These are phyloP conservation scores for Apiospora rasikravindrae DNA, from an alignment of 2,329 filamentous ascomycete genomes.

Conservation along the genomic window DNA sequence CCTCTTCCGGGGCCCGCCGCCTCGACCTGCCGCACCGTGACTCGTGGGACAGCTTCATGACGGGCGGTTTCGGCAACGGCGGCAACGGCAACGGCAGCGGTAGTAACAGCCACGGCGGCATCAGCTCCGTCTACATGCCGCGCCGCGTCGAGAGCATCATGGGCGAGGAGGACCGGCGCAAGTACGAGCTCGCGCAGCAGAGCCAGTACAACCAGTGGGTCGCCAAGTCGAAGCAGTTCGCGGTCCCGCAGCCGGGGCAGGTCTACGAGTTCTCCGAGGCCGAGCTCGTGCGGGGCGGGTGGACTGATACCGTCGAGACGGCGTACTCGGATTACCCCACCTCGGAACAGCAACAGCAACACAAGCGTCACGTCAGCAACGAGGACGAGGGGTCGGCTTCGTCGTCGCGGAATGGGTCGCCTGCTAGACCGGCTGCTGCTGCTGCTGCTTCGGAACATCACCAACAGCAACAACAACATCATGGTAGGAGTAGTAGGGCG, in stretches of 20 bases:
- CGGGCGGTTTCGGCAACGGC: slow-evolving; percentile 53
- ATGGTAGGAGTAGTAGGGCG: slow-evolving; percentile 25
- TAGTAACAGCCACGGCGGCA: slow-evolving; percentile 30
- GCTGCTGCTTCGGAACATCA: slow-evolving; percentile 5
- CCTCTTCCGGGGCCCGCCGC: slow-evolving; percentile 44
- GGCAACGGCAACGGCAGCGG: neutral
- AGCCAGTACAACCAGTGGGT: slow-evolving; percentile 48
- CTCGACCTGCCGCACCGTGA: slow-evolving; percentile 59
- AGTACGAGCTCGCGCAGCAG: slow-evolving; percentile 73
- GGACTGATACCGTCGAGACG: slow-evolving; percentile 46
- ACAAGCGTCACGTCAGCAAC: slow-evolving; percentile 30
- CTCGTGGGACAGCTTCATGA: slow-evolving; percentile 71
- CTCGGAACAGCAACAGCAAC: slow-evolving; percentile 17
- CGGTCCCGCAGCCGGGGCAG: slow-evolving; percentile 47
- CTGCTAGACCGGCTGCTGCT: neutral
- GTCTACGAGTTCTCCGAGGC: slow-evolving; percentile 57
- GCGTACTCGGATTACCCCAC: slow-evolving; percentile 28
- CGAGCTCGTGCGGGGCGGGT: slow-evolving; percentile 47
- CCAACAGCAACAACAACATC: slow-evolving; percentile 26
- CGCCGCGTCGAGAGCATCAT: slow-evolving; percentile 77
- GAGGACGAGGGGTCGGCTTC: slow-evolving; percentile 10
- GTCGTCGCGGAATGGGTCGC: slow-evolving; percentile 19
- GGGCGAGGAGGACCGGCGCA: slow-evolving; percentile 75
- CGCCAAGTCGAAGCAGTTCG: slow-evolving; percentile 38
- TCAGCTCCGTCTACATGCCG: slow-evolving; percentile 68